phyloP scores from a whole-genome alignment of 306 rosid species.

The Castanea mollissima region DNA sequence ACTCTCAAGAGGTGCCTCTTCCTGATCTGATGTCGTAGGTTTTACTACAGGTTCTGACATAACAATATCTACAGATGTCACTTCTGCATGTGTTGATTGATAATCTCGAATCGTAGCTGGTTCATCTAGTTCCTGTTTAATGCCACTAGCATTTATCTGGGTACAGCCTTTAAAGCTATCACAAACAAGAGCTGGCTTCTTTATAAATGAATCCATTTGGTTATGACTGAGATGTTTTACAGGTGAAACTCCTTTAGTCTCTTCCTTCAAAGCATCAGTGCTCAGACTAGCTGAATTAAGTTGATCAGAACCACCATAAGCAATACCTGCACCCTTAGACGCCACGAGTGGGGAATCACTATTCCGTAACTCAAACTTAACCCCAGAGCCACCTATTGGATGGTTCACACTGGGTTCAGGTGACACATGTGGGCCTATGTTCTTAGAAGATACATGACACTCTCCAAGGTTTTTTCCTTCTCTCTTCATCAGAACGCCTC shows the following conservation, averaged over 20 bases:
- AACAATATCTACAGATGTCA: conserved; percentile 29
- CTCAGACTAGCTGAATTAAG: conserved; percentile 33
- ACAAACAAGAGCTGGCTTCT: conserved; percentile 38
- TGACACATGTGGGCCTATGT: conserved; percentile 34
- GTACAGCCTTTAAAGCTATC: conserved; percentile 38
- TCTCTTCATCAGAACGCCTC: conserved; percentile 36
- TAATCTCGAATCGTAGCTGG: conserved; percentile 41
- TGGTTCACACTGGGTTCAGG: conserved; percentile 30
- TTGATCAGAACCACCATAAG: conserved; percentile 35
- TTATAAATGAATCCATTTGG: conserved; percentile 33
- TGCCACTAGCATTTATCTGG: conserved; percentile 37
- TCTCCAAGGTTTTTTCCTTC: conserved; percentile 47
- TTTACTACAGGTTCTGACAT: conserved; percentile 38
- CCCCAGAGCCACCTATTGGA: conserved; percentile 38
- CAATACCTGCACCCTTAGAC: conserved; percentile 37
- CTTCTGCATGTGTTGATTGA: conserved; percentile 39
- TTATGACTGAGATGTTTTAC: conserved; percentile 31
- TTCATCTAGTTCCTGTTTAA: conserved; percentile 40
- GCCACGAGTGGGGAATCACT: conserved; percentile 29
- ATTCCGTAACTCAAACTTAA: conserved; percentile 37
- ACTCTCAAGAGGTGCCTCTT: conserved; percentile 50
- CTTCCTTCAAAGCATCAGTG: conserved; percentile 40
- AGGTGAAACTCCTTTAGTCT: conserved; percentile 24
- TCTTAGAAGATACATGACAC: conserved; percentile 42
- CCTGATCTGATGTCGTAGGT: conserved; percentile 45